Base-by-base conservation (phyloP, 2,329 filamentous ascomycete genomes). In the Dactylonectria macrodidyma region DNA sequence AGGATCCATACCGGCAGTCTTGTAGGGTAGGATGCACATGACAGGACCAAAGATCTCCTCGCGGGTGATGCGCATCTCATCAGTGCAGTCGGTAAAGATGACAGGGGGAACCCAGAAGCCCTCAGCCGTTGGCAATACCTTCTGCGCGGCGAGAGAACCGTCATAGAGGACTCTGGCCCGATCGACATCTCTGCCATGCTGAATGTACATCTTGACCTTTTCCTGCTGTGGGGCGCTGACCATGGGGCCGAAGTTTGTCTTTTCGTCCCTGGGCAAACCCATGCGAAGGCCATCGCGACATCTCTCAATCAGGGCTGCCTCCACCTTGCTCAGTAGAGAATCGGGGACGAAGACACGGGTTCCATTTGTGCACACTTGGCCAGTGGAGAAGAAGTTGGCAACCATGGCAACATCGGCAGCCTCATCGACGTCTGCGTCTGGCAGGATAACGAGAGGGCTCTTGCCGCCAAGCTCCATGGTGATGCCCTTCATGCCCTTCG, bases 401-500 rank as follows among this genome's bases (percentile, higher is more conserved):
- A 97, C 94, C 92, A 97, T 95, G 70, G 94, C 94, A 34, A 93
- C 92, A 76, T 97, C 92, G 38, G 94, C 95, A n/a, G 95, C 95
- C 75, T 90, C 89, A 52, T 93, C 91, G 22, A 95, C 81, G 59
- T 94, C 89, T 16, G 92, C 93, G 76, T 97, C 94, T 1, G 93
- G 93, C 1, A 97, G 89, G 54, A 97, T 86, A 58, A 97, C 85
- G 48, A 94, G 85, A 0, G 94, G 93, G 67, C 91, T 94, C 83
- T 97, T 97, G 57, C 95, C 95, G 62, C 95, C 95, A 0, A 97
- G 87, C 82, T 97, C 95, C 92, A 97, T 95, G 22, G 95, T 97
- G 56, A 96, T 91, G 78, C 95, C 94, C 82, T 97, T 97, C 92
- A 97, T 95, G 74, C 89, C 89, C 36, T 89, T 89, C 1, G 92